These are phyloP conservation scores for Pythium chondricola DNA, from an alignment of 352 stramenopile genomes.

Conservation along the genomic window DNA sequence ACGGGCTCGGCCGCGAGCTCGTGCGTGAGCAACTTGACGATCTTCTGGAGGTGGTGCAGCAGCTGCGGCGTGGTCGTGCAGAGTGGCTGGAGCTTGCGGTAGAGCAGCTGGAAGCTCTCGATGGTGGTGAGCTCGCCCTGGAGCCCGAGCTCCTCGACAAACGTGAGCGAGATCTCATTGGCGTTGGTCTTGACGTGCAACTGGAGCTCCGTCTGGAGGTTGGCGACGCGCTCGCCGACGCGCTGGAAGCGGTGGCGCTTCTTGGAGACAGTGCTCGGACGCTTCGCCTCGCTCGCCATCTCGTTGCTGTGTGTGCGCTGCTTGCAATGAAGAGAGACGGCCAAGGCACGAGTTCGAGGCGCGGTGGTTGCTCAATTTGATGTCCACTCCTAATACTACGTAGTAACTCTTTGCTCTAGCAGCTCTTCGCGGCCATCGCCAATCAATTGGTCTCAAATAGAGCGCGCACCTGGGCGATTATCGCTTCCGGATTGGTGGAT, in stretches of 20 bases:
- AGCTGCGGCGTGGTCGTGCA: conserved; percentile 80
- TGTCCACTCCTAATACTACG: conserved; percentile 4
- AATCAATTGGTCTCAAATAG: conserved; percentile 35
- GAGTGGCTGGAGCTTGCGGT: conserved; percentile 61
- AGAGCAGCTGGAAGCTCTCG: conserved; percentile 72
- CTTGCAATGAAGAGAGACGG: neutral
- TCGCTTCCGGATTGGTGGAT: conserved; percentile 32
- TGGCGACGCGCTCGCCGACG: conserved; percentile 73
- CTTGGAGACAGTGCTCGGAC: conserved; percentile 31
- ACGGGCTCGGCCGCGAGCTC: conserved; percentile 49
- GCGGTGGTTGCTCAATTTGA: neutral
- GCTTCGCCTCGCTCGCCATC: conserved; percentile 17
- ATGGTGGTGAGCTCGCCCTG: conserved; percentile 82
- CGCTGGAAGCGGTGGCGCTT: conserved; percentile 84
- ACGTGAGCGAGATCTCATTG: conserved; percentile 56
- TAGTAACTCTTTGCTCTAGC: neutral
- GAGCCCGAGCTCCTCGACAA: conserved; percentile 74
- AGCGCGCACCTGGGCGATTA: conserved; percentile 27
- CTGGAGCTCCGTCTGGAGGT: conserved; percentile 71
- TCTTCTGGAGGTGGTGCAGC: conserved; percentile 72
- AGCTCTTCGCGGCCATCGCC: conserved; percentile 19
- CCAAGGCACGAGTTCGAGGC: neutral
- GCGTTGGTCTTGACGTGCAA: conserved; percentile 78
- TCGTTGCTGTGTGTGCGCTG: neutral
- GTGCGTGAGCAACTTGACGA: conserved; percentile 50